A percentile compares a stretch with the other conserved stretches of the same genome.
phyloP scores from a whole-genome alignment of 140 eudicot genomes.

The Ambrosia hybrid region DNA sequence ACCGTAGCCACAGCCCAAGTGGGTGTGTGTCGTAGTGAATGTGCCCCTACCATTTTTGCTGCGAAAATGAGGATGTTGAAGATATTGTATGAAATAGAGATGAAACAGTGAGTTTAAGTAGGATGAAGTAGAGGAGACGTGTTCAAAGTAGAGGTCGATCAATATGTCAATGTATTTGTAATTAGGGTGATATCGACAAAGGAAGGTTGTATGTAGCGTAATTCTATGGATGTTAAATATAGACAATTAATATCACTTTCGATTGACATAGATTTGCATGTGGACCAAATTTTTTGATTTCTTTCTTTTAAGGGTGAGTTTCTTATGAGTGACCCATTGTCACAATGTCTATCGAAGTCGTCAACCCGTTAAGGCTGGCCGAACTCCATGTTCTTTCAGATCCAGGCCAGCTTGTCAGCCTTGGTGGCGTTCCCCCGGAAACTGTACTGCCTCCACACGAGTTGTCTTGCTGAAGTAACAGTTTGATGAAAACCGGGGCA shows the following conservation, averaged over 20 bases:
- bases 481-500: no score
- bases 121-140: not conserved
- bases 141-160: constrained; percentile 29
- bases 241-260: constrained; percentile 6
- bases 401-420: no score
- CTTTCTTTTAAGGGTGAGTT: no score
- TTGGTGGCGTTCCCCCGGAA: no score
- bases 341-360: no score
- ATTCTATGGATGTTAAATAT: not conserved
- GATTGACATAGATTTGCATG: not conserved
- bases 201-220: constrained; percentile 21
- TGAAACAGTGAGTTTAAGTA: constrained; percentile 5
- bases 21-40: constrained; percentile 43
- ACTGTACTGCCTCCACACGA: no score
- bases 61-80: not conserved
- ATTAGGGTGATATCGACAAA: constrained; percentile 27
- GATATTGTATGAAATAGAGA: not conserved
- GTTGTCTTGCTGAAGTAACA: no score
- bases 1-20: constrained; percentile 72
- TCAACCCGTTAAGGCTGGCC: no score
- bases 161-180: constrained; percentile 19
- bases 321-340: no score
- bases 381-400: no score
- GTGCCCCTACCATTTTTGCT: constrained; percentile 8
- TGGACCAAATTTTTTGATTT: no score